Evolutionary conservation across 129 eudicot species (phyloP).

Genomic region (Pittosporum tobira): DNA sequence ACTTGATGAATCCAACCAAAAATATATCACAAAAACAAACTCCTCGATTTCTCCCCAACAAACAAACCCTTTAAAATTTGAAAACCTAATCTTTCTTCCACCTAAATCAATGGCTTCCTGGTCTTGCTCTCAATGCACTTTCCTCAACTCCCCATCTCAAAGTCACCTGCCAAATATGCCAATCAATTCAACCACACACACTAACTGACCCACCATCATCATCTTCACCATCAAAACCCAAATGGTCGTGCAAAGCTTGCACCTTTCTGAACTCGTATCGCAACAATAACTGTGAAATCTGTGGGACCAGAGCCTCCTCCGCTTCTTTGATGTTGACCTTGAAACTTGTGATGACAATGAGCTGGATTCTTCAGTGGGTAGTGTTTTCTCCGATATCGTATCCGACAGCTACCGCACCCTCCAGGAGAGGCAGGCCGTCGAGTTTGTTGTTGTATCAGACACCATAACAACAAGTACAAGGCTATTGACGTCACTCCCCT

Average conservation of each 20-base stretch:
- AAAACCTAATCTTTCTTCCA: slow-evolving; percentile 20
- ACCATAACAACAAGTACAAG: too few relatives aligned
- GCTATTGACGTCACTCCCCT: too few relatives aligned
- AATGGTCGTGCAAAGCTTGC: slow-evolving; percentile 87
- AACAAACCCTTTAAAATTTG: slow-evolving; percentile 30
- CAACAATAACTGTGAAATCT: slow-evolving; percentile 47
- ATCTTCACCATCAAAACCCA: slow-evolving; percentile 27
- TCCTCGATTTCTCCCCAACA: slow-evolving; percentile 10
- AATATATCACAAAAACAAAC: background rate
- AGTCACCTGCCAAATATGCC: slow-evolving; percentile 69
- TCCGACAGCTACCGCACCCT: slow-evolving; percentile 12
- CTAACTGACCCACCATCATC: slow-evolving; percentile 20
- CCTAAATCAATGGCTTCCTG: slow-evolving; percentile 33
- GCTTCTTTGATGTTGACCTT: slow-evolving; percentile 22
- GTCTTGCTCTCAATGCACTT: slow-evolving; percentile 80
- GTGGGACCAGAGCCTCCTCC: slow-evolving; percentile 73
- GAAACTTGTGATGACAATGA: slow-evolving; percentile 36
- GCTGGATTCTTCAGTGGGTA: slow-evolving; percentile 42
- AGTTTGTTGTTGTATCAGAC: background rate
- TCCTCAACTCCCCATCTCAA: slow-evolving; percentile 54
- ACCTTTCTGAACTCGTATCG: slow-evolving; percentile 59
- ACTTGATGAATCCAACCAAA: too few relatives aligned
- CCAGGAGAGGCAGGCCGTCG: slow-evolving; percentile 2
- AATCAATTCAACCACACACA: slow-evolving; percentile 22
- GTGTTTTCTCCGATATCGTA: slow-evolving; percentile 36